phyloP scores from a whole-genome alignment of 1,139 yeast species.

The Taphrina sp. region DNA sequence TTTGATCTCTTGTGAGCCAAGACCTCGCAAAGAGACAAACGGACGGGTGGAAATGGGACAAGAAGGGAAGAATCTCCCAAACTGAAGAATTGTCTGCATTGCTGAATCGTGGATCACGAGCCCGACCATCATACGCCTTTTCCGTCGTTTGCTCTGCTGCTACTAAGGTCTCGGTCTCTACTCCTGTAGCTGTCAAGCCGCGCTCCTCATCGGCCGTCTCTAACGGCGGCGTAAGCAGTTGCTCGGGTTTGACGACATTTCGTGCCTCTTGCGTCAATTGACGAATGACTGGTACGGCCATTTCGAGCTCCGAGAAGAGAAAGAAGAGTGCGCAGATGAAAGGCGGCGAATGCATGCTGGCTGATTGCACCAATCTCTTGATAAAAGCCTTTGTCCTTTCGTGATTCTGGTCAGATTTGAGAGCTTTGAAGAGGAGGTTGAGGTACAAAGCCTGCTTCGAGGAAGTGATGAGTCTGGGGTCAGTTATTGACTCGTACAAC shows the following conservation, averaged over 20 bases:
- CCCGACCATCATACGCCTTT: constrained; percentile 67
- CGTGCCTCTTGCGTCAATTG: constrained; percentile 47
- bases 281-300: constrained; percentile 53
- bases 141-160: background rate
- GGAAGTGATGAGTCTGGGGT: constrained; percentile 74
- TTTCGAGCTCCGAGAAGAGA: constrained; percentile 66
- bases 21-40: constrained; percentile 76
- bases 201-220: constrained; percentile 45
- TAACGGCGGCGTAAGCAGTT: constrained; percentile 42
- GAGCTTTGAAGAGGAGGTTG: constrained; percentile 77
- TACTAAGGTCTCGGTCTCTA: constrained; percentile 18
- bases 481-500: constrained; percentile 82
- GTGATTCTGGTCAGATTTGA: constrained; percentile 65
- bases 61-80: constrained; percentile 75
- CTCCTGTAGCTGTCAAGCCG: constrained; percentile 37
- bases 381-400: constrained; percentile 83
- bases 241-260: constrained; percentile 39
- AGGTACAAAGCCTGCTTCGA: constrained; percentile 88
- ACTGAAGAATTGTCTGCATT: constrained; percentile 75
- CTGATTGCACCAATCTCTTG: constrained; percentile 82
- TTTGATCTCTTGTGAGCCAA: constrained; percentile 50
- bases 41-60: constrained; percentile 89
- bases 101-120: constrained; percentile 87
- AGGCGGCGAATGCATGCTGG: constrained; percentile 57
- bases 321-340: constrained; percentile 86